phyloP scores from a whole-genome alignment of 768 basidiomycete genomes.

The Russula earlei region DNA sequence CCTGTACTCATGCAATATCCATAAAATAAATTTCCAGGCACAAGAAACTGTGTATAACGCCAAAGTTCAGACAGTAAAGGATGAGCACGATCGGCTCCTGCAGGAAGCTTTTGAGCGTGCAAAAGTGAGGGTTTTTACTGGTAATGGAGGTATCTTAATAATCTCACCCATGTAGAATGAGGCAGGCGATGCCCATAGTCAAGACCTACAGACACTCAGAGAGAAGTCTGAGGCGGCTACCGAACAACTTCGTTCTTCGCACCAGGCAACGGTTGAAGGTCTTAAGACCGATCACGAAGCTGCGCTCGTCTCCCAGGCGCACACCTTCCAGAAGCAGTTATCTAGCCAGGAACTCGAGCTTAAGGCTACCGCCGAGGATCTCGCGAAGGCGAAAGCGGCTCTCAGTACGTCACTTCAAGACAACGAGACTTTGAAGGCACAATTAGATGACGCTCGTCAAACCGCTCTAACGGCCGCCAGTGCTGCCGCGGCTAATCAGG shows the following conservation, averaged over 20 bases:
- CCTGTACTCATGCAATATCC: background rate
- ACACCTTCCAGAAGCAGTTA: conserved; percentile 53
- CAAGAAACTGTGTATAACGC: conserved; percentile 61
- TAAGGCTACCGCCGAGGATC: conserved; percentile 78
- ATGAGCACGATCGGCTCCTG: conserved; percentile 51
- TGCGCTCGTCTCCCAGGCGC: conserved; percentile 47
- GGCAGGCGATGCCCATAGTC: conserved; percentile 56
- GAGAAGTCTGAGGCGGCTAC: conserved; percentile 54
- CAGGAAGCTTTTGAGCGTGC: conserved; percentile 68
- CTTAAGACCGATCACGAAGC: conserved; percentile 57
- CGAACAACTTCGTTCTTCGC: conserved; percentile 56
- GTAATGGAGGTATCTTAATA: background rate
- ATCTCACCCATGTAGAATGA: conserved; percentile 40
- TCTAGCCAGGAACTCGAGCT: conserved; percentile 57
- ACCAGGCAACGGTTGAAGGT: conserved; percentile 49
- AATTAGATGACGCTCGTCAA: conserved; percentile 55
- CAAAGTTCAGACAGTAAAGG: conserved; percentile 56
- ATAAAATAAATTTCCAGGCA: conserved; percentile 32
- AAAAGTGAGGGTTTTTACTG: conserved; percentile 41
- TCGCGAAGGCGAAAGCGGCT: conserved; percentile 60
- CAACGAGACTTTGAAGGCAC: conserved; percentile 44
- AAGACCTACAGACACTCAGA: conserved; percentile 65
- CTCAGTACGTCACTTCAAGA: conserved; percentile 46
- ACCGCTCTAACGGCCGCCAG: conserved; percentile 30
- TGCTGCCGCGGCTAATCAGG: conserved; percentile 37